phyloP scores from a whole-genome alignment of 495 filamentous ascomycete species.

The Hyphodiscus hymeniophilus region DNA sequence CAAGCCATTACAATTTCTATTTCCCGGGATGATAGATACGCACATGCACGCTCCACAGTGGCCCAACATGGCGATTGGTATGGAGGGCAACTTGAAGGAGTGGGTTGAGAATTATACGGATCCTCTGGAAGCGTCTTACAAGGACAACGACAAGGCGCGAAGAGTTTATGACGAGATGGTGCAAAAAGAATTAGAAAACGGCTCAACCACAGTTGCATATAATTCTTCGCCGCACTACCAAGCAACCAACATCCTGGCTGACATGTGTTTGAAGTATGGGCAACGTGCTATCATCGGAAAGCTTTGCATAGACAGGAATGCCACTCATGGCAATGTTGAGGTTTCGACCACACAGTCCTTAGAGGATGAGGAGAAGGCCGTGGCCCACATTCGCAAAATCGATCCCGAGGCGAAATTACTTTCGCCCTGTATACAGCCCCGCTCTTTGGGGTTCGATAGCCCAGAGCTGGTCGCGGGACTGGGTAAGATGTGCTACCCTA shows the following conservation, averaged over 20 bases:
- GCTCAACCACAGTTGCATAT: slow-evolving; percentile 59
- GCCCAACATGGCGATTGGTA: slow-evolving; percentile 50
- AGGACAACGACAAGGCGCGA: slow-evolving; percentile 42
- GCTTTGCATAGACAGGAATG: slow-evolving; percentile 55
- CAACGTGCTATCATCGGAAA: slow-evolving; percentile 61
- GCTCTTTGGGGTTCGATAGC: slow-evolving; percentile 54
- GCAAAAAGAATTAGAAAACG: slow-evolving; percentile 49
- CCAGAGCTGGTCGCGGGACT: slow-evolving; percentile 42
- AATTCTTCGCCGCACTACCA: slow-evolving; percentile 52
- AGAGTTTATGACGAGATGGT: slow-evolving; percentile 46
- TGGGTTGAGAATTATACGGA: slow-evolving; percentile 57
- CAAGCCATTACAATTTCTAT: slow-evolving; percentile 36
- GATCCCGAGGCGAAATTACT: slow-evolving; percentile 38
- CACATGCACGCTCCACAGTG: slow-evolving; percentile 61
- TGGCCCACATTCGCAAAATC: slow-evolving; percentile 35
- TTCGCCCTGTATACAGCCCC: slow-evolving; percentile 51
- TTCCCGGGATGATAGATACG: slow-evolving; percentile 56
- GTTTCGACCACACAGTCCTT: slow-evolving; percentile 38
- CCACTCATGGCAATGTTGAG: slow-evolving; percentile 53
- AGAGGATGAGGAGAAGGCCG: slow-evolving; percentile 41
- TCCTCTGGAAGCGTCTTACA: slow-evolving; percentile 51
- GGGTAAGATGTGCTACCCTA: slow-evolving; percentile 37
- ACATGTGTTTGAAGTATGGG: slow-evolving; percentile 44
- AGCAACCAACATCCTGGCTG: slow-evolving; percentile 51
- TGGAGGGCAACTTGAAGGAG: slow-evolving; percentile 48